Evolutionary conservation across 352 stramenopile species (phyloP).

Genomic region (Pythium brachiatum): DNA sequence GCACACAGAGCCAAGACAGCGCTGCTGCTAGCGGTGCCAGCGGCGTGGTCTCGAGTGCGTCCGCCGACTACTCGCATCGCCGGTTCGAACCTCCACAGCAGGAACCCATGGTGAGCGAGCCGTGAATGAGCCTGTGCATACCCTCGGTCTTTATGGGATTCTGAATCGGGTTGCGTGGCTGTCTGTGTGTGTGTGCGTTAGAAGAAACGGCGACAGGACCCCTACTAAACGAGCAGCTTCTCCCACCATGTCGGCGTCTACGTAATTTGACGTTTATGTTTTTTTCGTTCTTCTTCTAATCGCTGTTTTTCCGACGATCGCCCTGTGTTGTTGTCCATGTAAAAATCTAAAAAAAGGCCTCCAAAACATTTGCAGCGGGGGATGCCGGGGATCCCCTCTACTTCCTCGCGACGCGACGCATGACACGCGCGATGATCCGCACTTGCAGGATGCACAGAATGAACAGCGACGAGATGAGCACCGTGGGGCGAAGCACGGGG

Average conservation of each 20-base stretch:
- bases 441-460: slow-evolving; percentile 39
- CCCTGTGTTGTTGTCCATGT: not conserved
- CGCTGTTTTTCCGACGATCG: not conserved
- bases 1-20: not conserved
- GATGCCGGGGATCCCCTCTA: slow-evolving; percentile 16
- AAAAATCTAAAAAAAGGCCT: not conserved
- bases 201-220: slow-evolving; percentile 32
- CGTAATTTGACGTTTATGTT: slow-evolving; percentile 4
- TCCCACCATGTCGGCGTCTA: not conserved
- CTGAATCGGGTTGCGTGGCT: not conserved
- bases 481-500: slow-evolving; percentile 67
- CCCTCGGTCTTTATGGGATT: too few relatives aligned
- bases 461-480: slow-evolving; percentile 51
- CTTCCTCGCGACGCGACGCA: slow-evolving; percentile 49
- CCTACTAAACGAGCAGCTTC: slow-evolving; percentile 9
- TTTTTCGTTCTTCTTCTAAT: slow-evolving; percentile 9
- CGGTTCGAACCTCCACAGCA: slow-evolving; percentile 24
- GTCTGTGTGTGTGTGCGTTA: slow-evolving; percentile 19
- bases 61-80: slow-evolving; percentile 14
- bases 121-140: too few relatives aligned
- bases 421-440: slow-evolving; percentile 55
- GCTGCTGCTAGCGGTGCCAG: slow-evolving; percentile 1
- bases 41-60: not conserved
- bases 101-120: slow-evolving; percentile 23
- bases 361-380: not conserved